phyloP scores from a whole-genome alignment of 2,329 filamentous ascomycete species.

The Chalara sp. region DNA sequence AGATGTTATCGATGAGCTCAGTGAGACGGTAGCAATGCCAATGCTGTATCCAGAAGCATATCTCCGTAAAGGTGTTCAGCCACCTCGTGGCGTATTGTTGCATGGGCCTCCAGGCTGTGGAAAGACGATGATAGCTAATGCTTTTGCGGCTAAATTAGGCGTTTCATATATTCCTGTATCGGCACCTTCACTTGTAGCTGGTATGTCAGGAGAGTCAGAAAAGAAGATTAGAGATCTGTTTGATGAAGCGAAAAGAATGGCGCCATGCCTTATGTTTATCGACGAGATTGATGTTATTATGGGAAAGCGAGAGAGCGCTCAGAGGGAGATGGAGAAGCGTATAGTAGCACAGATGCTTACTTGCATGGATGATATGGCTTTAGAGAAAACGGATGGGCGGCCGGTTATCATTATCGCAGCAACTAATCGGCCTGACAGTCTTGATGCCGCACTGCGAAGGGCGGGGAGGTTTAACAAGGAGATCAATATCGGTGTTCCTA shows the following conservation, averaged over 20 bases:
- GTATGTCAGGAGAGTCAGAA: constrained; percentile 85
- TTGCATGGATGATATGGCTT: constrained; percentile 76
- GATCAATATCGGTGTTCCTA: constrained; percentile 83
- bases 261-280: constrained; percentile 86
- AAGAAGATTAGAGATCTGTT: constrained; percentile 81
- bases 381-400: constrained; percentile 66
- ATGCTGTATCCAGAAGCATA: constrained; percentile 64
- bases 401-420: constrained; percentile 87
- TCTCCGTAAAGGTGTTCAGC: constrained; percentile 56
- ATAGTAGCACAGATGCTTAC: constrained; percentile 78
- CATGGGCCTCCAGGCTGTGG: constrained; percentile 82
- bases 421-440: constrained; percentile 78
- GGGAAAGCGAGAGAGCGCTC: constrained; percentile 74
- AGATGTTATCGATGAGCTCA: constrained; percentile 60
- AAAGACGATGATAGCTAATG: constrained; percentile 78
- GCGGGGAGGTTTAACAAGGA: constrained; percentile 75
- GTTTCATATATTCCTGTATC: constrained; percentile 78
- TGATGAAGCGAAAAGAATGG: constrained; percentile 78
- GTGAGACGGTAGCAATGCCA: constrained; percentile 66
- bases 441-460: constrained; percentile 71
- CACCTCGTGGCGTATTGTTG: constrained; percentile 68
- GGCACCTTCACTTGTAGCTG: constrained; percentile 73
- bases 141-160: constrained; percentile 67
- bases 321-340: constrained; percentile 83
- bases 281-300: constrained; percentile 91